phyloP scores from a whole-genome alignment of 2,329 filamentous ascomycete species.

The Calonectria fujianensis region DNA sequence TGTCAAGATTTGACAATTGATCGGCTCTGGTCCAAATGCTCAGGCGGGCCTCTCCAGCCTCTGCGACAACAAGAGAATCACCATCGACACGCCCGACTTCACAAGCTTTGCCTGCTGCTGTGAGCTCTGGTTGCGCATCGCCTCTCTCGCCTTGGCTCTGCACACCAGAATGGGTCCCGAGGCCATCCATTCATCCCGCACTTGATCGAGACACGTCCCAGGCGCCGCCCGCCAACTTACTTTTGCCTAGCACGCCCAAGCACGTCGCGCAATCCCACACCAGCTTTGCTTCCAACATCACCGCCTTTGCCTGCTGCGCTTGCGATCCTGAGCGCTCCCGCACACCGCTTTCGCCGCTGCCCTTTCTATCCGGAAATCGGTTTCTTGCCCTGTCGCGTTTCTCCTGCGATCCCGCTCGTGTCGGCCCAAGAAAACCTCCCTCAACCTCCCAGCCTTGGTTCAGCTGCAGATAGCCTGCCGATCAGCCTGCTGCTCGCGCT shows the following conservation, averaged over 20 bases:
- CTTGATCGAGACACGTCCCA: constrained; percentile 44
- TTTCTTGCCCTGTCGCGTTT: constrained; percentile 7
- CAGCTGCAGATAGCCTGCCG: constrained; percentile 25
- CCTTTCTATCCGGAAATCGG: not conserved
- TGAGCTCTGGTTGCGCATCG: constrained; percentile 40
- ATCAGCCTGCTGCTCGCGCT: constrained; percentile 9
- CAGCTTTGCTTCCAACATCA: constrained; percentile 25
- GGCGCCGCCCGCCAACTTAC: constrained; percentile 20
- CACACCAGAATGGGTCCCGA: constrained; percentile 47
- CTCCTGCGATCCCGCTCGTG: constrained; percentile 21
- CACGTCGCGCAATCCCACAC: constrained; percentile 34
- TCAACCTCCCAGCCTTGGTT: constrained; percentile 22
- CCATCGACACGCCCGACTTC: constrained; percentile 35
- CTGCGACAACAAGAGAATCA: constrained; percentile 49
- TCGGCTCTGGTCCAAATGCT: constrained; percentile 49
- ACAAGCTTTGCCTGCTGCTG: constrained; percentile 38
- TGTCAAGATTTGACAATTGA: constrained; percentile 50
- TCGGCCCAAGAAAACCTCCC: constrained; percentile 23
- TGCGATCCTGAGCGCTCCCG: constrained; percentile 11
- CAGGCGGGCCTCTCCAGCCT: constrained; percentile 46
- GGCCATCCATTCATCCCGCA: constrained; percentile 35
- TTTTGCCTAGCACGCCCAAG: constrained; percentile 28
- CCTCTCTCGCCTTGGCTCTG: constrained; percentile 18
- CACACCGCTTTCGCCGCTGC: constrained; percentile 1
- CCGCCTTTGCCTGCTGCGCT: not conserved